Base-by-base conservation (phyloP, 2,329 filamentous ascomycete species). In the Shiraia bambusicola region DNA sequence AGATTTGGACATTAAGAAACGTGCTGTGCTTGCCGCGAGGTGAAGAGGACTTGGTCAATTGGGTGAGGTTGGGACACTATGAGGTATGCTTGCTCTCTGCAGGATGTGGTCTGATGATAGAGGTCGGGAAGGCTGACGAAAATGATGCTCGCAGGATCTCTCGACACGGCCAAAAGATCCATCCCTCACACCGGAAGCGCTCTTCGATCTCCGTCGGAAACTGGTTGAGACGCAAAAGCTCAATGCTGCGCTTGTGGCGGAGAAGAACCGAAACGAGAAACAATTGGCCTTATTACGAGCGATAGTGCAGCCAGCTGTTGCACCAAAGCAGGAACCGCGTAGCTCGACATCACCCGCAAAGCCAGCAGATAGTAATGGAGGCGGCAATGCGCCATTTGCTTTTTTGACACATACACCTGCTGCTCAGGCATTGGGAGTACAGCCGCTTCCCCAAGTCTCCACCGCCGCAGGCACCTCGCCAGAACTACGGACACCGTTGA, bases 1-100 rank as follows among this genome's bases (percentile, higher is more conserved):
- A 77, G 73, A 87, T 98, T 42, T 96, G 92, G 72, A 85, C 89
- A 37, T 77, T 98, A 74, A 78, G 89, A 52, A 96, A 96, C 81
- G 34, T 81, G 9, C 57, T 77, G 37, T 71, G 71, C 31, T 63
- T 76, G 26, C 70, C 70, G 19, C 63, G 84, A 19, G 87, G 92
- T 33, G 60, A 63, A 32, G 64, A 58, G 28, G 58, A 58, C 24
- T 73, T 87, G 58, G 79, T 81, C 43, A 79, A 81, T 42, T 96
- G 87, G 82, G 84, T 97, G 51, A 77, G 86, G 38, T 74, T 98
- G 50, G 80, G 81, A 34, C 92, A 97, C 75, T 96, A 98, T 72
- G 82, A 90, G 66, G 88, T 82, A 62, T 34, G 62, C 52, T 35
- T 32, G n/a, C 9, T 25, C 25, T 17, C 13, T 15, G 22, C 19